A percentile compares a stretch with the other conserved stretches of the same genome.
Evolutionary conservation across 768 basidiomycete species (phyloP).

Genomic region (Auricularia heimuer): DNA sequence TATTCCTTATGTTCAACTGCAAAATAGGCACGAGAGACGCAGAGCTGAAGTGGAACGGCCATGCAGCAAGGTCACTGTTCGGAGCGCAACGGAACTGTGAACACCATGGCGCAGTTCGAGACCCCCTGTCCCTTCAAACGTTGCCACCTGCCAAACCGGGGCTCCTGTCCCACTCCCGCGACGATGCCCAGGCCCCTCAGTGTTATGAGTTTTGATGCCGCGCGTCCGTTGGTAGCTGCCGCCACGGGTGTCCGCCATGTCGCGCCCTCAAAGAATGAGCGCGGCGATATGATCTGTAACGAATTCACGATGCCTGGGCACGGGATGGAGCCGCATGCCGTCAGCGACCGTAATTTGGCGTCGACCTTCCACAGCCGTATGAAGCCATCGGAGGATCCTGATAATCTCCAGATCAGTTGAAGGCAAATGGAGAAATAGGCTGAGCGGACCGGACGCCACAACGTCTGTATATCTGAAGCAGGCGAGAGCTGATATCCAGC

Average conservation of each 20-base stretch:
- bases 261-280: constrained; percentile 31
- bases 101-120: constrained; percentile 62
- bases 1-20: background rate
- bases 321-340: constrained; percentile 50
- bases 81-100: constrained; percentile 29
- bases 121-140: constrained; percentile 59
- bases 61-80: background rate
- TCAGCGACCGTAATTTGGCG: constrained; percentile 65
- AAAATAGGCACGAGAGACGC: background rate
- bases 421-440: constrained; percentile 4
- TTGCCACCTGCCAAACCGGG: constrained; percentile 84
- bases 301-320: constrained; percentile 83
- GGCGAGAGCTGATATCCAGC: constrained; percentile 86
- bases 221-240: constrained; percentile 8
- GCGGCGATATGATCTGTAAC: constrained; percentile 62
- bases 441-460: constrained; percentile 69
- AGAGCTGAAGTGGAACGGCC: background rate
- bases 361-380: constrained; percentile 91
- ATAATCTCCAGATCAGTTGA: background rate
- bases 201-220: background rate
- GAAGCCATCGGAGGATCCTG: constrained; percentile 89
- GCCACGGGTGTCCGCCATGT: constrained; percentile 26
- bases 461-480: constrained; percentile 81
- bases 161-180: constrained; percentile 80
- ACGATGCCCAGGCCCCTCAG: constrained; percentile 34